phyloP scores from a whole-genome alignment of 768 basidiomycete species.

The Stropharia rugosoannulata region DNA sequence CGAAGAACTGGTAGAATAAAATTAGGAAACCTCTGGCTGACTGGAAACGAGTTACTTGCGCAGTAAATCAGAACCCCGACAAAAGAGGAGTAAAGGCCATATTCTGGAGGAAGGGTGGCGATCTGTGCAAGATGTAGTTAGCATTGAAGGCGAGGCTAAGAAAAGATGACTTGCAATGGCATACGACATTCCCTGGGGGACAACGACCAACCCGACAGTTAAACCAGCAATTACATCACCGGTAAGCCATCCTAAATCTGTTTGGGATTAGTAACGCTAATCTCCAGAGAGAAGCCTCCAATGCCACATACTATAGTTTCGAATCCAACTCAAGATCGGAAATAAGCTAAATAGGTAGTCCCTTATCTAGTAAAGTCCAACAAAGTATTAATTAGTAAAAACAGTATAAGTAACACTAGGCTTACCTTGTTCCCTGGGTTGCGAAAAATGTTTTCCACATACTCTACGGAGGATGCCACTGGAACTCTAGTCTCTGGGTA shows the following conservation, averaged over 20 bases:
- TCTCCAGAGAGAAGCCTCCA: neutral
- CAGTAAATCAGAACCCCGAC: slow-evolving; percentile 85
- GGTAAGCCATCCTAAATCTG: slow-evolving; percentile 76
- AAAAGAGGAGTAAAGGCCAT: slow-evolving; percentile 93
- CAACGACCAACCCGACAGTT: slow-evolving; percentile 93
- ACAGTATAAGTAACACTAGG: neutral
- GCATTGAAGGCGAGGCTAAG: neutral
- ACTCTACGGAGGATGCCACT: slow-evolving; percentile 59
- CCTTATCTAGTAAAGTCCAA: slow-evolving; percentile 39
- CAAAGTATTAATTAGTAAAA: slow-evolving; percentile 2
- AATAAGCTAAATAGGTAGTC: slow-evolving; percentile 75
- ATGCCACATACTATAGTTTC: slow-evolving; percentile 71
- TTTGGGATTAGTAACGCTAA: neutral
- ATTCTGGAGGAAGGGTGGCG: slow-evolving; percentile 82
- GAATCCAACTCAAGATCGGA: slow-evolving; percentile 84
- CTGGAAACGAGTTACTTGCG: slow-evolving; percentile 37
- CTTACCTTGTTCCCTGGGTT: slow-evolving; percentile 49
- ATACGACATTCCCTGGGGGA: slow-evolving; percentile 94
- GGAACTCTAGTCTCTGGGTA: slow-evolving; percentile 62
- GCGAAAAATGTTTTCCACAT: slow-evolving; percentile 36
- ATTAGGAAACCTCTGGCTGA: neutral
- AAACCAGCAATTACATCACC: slow-evolving; percentile 90
- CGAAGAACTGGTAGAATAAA: slow-evolving; percentile 66
- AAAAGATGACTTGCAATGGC: slow-evolving; percentile 49
- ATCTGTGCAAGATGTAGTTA: slow-evolving; percentile 43